Conservation (phyloP, 768 basidiomycete species). For the Cystofilobasidium capitatum region DNA sequence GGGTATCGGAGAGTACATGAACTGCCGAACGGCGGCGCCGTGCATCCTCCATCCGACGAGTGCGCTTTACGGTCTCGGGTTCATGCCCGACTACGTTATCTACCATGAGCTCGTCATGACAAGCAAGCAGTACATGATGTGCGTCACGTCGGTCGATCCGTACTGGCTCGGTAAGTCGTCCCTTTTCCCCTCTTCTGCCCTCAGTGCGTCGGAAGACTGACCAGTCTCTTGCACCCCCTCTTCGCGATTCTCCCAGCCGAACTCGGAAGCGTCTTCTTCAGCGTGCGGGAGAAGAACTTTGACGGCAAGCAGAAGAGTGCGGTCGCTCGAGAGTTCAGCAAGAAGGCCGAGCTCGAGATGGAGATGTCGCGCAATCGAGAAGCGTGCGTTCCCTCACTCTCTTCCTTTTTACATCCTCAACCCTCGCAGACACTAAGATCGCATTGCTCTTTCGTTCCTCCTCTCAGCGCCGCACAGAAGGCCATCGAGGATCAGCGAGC, state of each 20-base stretch:
- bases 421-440: neutral
- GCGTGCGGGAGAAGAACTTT: constrained; percentile 95
- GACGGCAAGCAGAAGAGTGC: constrained; percentile 62
- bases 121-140: constrained; percentile 73
- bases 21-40: constrained; percentile 81
- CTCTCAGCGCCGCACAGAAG: constrained; percentile 34
- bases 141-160: constrained; percentile 94
- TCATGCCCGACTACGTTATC: constrained; percentile 90
- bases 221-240: neutral
- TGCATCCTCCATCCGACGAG: constrained; percentile 95
- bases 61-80: constrained; percentile 90
- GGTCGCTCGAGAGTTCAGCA: constrained; percentile 78
- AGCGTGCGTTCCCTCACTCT: constrained; percentile 32
- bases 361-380: constrained; percentile 61
- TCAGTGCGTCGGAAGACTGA: constrained; percentile 10
- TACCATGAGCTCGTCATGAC: constrained; percentile 62
- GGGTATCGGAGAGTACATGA: constrained; percentile 98
- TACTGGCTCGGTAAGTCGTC: constrained; percentile 77
- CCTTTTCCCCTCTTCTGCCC: neutral
- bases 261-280: constrained; percentile 91
- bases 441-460: neutral
- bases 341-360: constrained; percentile 77
- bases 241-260: constrained; percentile 54
- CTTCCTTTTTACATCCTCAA: neutral
- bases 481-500: constrained; percentile 34